These are phyloP conservation scores for Whalleya microplaca DNA, from an alignment of 2,329 filamentous ascomycete genomes.

Conservation along the genomic window DNA sequence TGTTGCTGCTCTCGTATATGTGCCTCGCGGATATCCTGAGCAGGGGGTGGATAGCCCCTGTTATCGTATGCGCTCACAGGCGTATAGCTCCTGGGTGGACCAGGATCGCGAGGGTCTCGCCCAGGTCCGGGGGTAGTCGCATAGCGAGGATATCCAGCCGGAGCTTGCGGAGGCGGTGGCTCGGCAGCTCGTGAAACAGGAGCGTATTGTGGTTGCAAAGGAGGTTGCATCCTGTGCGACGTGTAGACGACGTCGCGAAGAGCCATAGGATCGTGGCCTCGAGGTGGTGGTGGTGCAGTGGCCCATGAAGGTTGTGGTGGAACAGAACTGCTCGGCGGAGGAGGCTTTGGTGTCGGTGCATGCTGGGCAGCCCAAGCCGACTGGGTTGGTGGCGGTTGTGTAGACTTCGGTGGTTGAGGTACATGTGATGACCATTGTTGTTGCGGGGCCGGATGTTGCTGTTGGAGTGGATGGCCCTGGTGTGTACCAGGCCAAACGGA, in stretches of 20 bases:
- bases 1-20: slow-evolving; percentile 44
- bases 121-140: slow-evolving; percentile 46
- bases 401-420: slow-evolving; percentile 40
- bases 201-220: slow-evolving; percentile 41
- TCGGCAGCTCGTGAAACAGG: slow-evolving; percentile 47
- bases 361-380: slow-evolving; percentile 46
- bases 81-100: slow-evolving; percentile 50
- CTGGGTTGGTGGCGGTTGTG: slow-evolving; percentile 40
- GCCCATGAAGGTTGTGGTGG: slow-evolving; percentile 42
- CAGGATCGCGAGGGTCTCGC: slow-evolving; percentile 47
- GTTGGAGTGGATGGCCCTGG: slow-evolving; percentile 36
- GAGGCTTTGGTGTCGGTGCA: slow-evolving; percentile 42
- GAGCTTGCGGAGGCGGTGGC: slow-evolving; percentile 44
- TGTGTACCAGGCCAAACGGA: slow-evolving; percentile 40
- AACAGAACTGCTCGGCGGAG: slow-evolving; percentile 37
- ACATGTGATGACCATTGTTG: slow-evolving; percentile 44
- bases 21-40: slow-evolving; percentile 41
- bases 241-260: slow-evolving; percentile 34
- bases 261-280: slow-evolving; percentile 37
- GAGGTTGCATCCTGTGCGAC: slow-evolving; percentile 35
- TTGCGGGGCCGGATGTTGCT: slow-evolving; percentile 37
- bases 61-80: slow-evolving; percentile 47
- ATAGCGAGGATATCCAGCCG: slow-evolving; percentile 48
- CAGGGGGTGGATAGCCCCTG: slow-evolving; percentile 44
- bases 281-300: slow-evolving; percentile 34